Percentiles rank a stretch among this genome's conserved stretches.
phyloP scores from a whole-genome alignment of 345 rosid genomes.

The Gossypium sturtianum region DNA sequence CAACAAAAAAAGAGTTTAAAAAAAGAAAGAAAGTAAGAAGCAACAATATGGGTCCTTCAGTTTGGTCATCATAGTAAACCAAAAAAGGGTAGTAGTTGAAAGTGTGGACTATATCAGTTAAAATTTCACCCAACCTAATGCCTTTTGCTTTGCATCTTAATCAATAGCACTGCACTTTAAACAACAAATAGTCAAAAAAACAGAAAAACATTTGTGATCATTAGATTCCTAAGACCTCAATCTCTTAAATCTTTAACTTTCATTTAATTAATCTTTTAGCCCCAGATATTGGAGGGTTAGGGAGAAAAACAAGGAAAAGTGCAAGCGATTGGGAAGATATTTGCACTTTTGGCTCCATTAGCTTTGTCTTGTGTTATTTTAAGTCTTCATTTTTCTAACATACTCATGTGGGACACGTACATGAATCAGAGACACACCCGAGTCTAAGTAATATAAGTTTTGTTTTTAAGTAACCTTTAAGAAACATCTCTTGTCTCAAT shows the following conservation, averaged over 20 bases:
- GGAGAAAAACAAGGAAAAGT: slow-evolving; percentile 10
- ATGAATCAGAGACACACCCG: neutral
- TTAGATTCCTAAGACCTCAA: slow-evolving; percentile 22
- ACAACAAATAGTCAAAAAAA: slow-evolving; percentile 42
- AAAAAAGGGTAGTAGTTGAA: neutral
- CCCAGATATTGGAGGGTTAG: neutral
- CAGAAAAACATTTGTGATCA: slow-evolving; percentile 13
- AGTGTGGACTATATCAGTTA: neutral
- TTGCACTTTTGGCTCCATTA: slow-evolving; percentile 16
- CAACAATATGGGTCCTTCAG: slow-evolving; percentile 14
- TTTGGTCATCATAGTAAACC: neutral
- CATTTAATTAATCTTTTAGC: neutral
- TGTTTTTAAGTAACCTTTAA: neutral
- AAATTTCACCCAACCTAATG: slow-evolving; percentile 18
- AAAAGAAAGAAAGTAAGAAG: neutral
- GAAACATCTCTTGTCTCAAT: slow-evolving; percentile 21
- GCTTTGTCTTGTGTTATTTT: slow-evolving; percentile 12
- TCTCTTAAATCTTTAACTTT: slow-evolving; percentile 4
- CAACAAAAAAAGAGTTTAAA: neutral
- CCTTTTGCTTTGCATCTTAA: slow-evolving; percentile 45
- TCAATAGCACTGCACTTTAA: slow-evolving; percentile 38
- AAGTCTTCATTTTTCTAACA: neutral
- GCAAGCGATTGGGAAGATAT: slow-evolving; percentile 12
- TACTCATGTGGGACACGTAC: too few relatives aligned
- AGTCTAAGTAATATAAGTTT: neutral